Percentiles rank a stretch among this genome's conserved stretches.
Evolutionary conservation across 495 filamentous ascomycete species (phyloP).

Genomic region (Massariosphaeria phaeospora): DNA sequence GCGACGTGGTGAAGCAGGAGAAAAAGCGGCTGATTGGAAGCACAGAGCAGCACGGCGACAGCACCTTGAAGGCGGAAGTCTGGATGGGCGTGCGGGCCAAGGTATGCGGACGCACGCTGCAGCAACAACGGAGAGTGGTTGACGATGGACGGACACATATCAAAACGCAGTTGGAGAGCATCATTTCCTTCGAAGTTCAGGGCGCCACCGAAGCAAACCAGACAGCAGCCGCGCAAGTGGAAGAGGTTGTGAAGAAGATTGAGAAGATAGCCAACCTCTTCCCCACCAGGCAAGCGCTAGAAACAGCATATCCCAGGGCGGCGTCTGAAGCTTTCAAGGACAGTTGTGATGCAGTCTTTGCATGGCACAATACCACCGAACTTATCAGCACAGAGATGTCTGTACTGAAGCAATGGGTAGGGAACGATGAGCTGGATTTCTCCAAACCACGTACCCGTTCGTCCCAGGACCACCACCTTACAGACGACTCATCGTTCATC

Average conservation of each 20-base stretch:
- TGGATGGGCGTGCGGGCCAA: constrained; percentile 85
- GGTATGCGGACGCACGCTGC: constrained; percentile 73
- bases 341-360: constrained; percentile 78
- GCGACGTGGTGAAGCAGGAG: constrained; percentile 95
- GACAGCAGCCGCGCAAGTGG: constrained; percentile 75
- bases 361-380: constrained; percentile 97
- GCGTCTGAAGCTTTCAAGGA: constrained; percentile 69
- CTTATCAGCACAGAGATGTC: constrained; percentile 92
- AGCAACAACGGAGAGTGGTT: constrained; percentile 74
- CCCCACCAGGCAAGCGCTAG: constrained; percentile 70
- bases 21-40: constrained; percentile 89
- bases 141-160: constrained; percentile 70
- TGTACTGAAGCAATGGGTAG: constrained; percentile 91
- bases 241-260: constrained; percentile 81
- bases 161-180: constrained; percentile 70
- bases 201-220: constrained; percentile 90
- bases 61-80: constrained; percentile 71
- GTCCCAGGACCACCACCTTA: constrained; percentile 53
- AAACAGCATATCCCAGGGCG: constrained; percentile 62
- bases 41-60: constrained; percentile 67
- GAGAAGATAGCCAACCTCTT: constrained; percentile 81
- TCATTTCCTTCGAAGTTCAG: constrained; percentile 88
- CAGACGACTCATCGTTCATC: constrained; percentile 85
- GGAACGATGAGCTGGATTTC: constrained; percentile 92
- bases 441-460: constrained; percentile 50